Evolutionary conservation across 345 rosid species (phyloP), one percentile per base, ranked within the genome.

Genomic region (Salix caprea): DNA sequence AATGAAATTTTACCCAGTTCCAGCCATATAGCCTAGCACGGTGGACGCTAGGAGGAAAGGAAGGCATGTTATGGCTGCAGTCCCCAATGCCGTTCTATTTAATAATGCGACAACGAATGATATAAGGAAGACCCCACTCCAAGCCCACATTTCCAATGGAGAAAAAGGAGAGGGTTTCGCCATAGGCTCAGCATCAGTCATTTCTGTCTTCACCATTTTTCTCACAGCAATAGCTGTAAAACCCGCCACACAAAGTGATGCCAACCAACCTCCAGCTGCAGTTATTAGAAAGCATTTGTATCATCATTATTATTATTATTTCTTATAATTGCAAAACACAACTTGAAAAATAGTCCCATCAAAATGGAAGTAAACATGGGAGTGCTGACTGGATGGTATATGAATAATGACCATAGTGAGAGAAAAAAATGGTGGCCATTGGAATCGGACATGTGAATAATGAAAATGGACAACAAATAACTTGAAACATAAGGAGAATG

Each of bases 131-230:
- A 92, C 74, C 32, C 90, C 97, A 83, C 84, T 84, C 96, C 99
- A 95, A 65, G 83, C 65, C 96, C 88, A 91, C 48, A 92, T n/a
- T 72, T 95, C 97, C 60, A 86, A 52, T 8, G 88, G 54, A 30
- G 96, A 87, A 82, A 92, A 95, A 5, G 99, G 92, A 0, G 97
- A 83, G 19, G 99, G 94, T 79, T 89, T 95, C 10, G 84, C 77
- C 99, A 95, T 95, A 44, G 99, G 99, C 76, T 95, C 99, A 1
- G 97, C 95, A 71, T 95, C 97, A 0, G 56, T 85, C 97, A 95
- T 88, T 77, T 95, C 91, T 54, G 97, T 92, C 75, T 88, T 90
- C 66, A 91, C 97, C 69, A 88, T 84, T 70, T 91, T 95, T 68
- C 99, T 92, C 74, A 92, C 89, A 7, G 96, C 78, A 70, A 95